Evolutionary conservation across 176 grass and related monocot species (phyloP).

Genomic region (Paspalum vaginatum): DNA sequence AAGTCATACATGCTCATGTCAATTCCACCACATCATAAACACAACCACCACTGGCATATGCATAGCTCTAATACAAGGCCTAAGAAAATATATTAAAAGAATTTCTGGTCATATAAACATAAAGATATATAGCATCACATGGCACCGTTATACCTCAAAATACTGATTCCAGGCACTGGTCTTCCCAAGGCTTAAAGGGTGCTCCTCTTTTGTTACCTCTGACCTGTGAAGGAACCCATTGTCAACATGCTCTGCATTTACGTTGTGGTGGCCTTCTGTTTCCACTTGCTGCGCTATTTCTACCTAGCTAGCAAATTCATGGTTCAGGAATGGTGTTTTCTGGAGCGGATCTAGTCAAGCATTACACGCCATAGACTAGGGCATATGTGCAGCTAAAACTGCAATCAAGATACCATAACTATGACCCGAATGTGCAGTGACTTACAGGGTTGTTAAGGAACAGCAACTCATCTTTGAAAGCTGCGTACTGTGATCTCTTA

Average conservation of each 20-base stretch:
- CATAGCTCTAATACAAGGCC: background rate
- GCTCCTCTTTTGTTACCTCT: slow-evolving; percentile 60
- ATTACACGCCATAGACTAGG: background rate
- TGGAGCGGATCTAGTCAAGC: background rate
- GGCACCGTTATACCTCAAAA: slow-evolving; percentile 56
- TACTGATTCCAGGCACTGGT: slow-evolving; percentile 79
- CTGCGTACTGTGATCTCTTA: slow-evolving; percentile 64
- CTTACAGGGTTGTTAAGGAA: slow-evolving; percentile 81
- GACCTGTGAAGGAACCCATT: slow-evolving; percentile 64
- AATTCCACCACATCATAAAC: background rate
- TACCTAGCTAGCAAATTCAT: slow-evolving; percentile 73
- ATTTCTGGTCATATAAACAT: background rate
- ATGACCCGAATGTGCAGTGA: slow-evolving; percentile 23
- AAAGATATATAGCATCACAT: background rate
- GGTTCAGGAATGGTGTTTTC: slow-evolving; percentile 31
- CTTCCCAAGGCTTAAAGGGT: slow-evolving; percentile 86
- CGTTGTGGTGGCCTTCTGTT: slow-evolving; percentile 24
- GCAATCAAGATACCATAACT: slow-evolving; percentile 22
- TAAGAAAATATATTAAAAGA: background rate
- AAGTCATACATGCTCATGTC: slow-evolving; percentile 15
- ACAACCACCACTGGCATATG: background rate
- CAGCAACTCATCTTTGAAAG: slow-evolving; percentile 82
- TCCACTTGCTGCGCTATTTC: slow-evolving; percentile 52
- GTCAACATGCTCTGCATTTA: slow-evolving; percentile 28
- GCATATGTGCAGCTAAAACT: background rate